Conservation (phyloP, 306 rosid genomes). For the Quercus agrifolia region DNA sequence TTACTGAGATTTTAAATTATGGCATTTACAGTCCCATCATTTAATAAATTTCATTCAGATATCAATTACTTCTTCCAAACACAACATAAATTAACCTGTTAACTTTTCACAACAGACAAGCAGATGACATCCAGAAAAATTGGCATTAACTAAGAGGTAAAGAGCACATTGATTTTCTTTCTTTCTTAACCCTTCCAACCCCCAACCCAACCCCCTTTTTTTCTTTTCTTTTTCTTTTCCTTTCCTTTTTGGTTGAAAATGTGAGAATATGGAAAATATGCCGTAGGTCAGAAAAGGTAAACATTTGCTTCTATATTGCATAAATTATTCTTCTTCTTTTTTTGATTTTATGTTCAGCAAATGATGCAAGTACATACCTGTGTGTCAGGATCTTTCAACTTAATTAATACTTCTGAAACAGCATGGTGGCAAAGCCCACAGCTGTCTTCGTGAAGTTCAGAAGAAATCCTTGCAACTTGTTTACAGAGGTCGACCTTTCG, state of each 20-base stretch:
- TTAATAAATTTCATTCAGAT: no score
- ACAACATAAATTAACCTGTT: neutral
- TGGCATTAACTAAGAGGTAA: neutral
- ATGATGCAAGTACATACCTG: slow-evolving; percentile 43
- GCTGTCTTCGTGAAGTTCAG: slow-evolving; percentile 54
- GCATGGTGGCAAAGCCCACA: slow-evolving; percentile 67
- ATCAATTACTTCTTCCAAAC: no score
- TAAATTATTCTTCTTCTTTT: neutral
- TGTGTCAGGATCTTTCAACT: slow-evolving; percentile 75
- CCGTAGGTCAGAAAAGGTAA: slow-evolving; percentile 1
- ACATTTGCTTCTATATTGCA: neutral
- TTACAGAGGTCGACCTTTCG: slow-evolving; percentile 61
- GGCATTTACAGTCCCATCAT: no score
- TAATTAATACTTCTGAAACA: slow-evolving; percentile 49
- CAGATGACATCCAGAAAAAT: neutral
- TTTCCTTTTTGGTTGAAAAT: neutral
- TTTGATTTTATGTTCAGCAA: neutral
- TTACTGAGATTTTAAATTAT: no score
- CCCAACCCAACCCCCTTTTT: no score
- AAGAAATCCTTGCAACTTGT: slow-evolving; percentile 38
- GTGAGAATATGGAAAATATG: neutral
- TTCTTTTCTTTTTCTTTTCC: no score
- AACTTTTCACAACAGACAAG: neutral
- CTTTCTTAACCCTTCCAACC: no score
- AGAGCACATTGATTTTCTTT: neutral